Evolutionary conservation across 805 yeast species (phyloP).

Genomic region (Clavispora santaluciae): DNA sequence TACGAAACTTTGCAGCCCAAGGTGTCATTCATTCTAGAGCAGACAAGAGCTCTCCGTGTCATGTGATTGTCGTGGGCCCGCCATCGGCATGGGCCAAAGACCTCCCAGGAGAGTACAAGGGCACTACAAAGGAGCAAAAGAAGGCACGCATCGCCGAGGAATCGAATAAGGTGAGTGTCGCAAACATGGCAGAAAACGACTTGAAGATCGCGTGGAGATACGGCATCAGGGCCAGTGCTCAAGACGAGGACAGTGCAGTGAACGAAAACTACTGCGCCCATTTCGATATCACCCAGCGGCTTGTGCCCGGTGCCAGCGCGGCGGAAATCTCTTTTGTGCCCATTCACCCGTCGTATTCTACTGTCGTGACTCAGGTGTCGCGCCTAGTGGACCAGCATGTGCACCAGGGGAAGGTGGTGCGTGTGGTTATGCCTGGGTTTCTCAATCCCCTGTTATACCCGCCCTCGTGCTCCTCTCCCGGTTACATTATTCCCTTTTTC

Average conservation of each 20-base stretch:
- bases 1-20: slow-evolving; percentile 69
- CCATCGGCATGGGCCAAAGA: slow-evolving; percentile 58
- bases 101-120: slow-evolving; percentile 73
- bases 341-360: slow-evolving; percentile 15
- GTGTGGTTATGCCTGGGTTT: slow-evolving; percentile 72
- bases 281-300: slow-evolving; percentile 71
- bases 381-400: slow-evolving; percentile 28
- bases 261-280: slow-evolving; percentile 56
- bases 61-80: slow-evolving; percentile 59
- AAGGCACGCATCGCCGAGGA: slow-evolving; percentile 52
- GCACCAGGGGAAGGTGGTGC: slow-evolving; percentile 45
- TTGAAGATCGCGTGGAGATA: slow-evolving; percentile 95
- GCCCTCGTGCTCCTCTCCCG: slow-evolving; percentile 42
- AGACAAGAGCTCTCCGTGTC: slow-evolving; percentile 39
- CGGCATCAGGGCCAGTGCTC: slow-evolving; percentile 38
- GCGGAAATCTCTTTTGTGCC: slow-evolving; percentile 59
- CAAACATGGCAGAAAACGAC: slow-evolving; percentile 54
- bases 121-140: slow-evolving; percentile 61
- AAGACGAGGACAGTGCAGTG: slow-evolving; percentile 19
- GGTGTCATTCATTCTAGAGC: slow-evolving; percentile 63
- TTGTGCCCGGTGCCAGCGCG: slow-evolving; percentile 61
- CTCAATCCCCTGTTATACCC: slow-evolving; percentile 73
- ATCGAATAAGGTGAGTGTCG: slow-evolving; percentile 62
- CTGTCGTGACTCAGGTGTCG: slow-evolving; percentile 39
- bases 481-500: slow-evolving; percentile 53